Base-by-base conservation (phyloP, 1,139 yeast genomes). In the Blastobotrys raffinosifermentans region DNA sequence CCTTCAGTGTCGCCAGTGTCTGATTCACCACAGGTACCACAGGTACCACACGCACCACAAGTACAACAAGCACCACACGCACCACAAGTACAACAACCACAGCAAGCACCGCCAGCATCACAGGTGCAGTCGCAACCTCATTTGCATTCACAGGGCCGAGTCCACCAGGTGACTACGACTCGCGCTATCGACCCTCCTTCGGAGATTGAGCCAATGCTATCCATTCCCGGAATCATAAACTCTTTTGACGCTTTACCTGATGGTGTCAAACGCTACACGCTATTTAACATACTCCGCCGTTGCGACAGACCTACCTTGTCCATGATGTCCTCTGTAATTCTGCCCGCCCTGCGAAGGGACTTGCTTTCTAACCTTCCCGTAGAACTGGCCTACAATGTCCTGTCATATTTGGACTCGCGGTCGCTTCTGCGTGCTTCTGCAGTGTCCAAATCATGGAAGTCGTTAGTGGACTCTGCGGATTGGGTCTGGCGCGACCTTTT, bases 391-490 rank as follows among this genome's bases (percentile, higher is more conserved):
- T 66, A 74, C 50, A 72, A 77, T 36, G 76, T 91, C n/a, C 66
- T 93, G 38, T 64, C 73, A 2, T 72, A 74, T 41, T 66, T 91
- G 37, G 93, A 85, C 52, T 72, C 74, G 47, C 58, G 66, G 37
- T 75, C 93, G 2, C 67, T 91, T 29, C 66, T 79, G 32, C 69
- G 73, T 4, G 73, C 82, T 3, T 65, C 86, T 1, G 66, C 69
- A 43, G 95, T 87, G 1, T 82, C 83, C 43, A 70, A 67, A 35
- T 66, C 66, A 37, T 91, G 97, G 97, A 70, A 73, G 46, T 60
- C 64, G 33, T 59, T 82, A 16, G 72, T 83, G 16, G 79, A 75
- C 43, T 72, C 73, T 22, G 66, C 73, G 19, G 75, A 79, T 25
- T 52, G 53, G 46, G 47, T 65, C 7, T 67, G 72, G 72, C 56